Base-by-base conservation (phyloP, 176 grass and related monocot species). In the Hyparrhenia diplandra region DNA sequence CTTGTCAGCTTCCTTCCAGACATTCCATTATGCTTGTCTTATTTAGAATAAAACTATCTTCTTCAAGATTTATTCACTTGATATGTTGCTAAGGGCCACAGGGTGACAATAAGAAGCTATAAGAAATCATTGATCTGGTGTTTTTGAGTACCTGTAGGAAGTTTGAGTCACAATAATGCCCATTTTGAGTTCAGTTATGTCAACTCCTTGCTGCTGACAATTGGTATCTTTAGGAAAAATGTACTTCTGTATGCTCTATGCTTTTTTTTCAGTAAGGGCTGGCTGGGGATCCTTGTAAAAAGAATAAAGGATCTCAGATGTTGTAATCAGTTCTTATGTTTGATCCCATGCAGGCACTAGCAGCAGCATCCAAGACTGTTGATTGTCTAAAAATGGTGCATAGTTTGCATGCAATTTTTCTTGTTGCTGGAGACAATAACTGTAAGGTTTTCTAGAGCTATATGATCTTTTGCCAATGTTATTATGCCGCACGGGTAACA, bases 341-440 rank as follows among this genome's bases (percentile, higher is more conserved):
- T 78, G 41, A 87, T 59, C 31, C 69, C 46, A 60, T 86, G 83
- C 81, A 98, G 96, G 96, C 96, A 73, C 67, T 99, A 71, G 96
- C 92, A 67, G 92, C 96, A 84, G 92, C 96, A 80, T 95, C 90
- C 30, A 99, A 99, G 81, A 99, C 96, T 47, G 92, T 99, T 35
- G 92, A 95, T 89, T 95, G 90, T 81, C 82, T 99, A 78, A 99
- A 99, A 86, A 31, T 86, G 65, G 90, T 82, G 73, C 93, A 99
- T 82, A 99, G 96, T 90, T 87, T 99, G 83, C 92, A 99, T 85
- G 92, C 83, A 1, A 77, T 85, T 77, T 99, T 99, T 84, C 80
- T 91, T 73, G 36, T 99, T 28, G 82, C 88, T 72, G 96, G 96
- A 64, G 96, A 99, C 73, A 79, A 78, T 45, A 71, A 86, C 76